phyloP scores from a whole-genome alignment of 306 rosid genomes.

The Lotus japonicus region DNA sequence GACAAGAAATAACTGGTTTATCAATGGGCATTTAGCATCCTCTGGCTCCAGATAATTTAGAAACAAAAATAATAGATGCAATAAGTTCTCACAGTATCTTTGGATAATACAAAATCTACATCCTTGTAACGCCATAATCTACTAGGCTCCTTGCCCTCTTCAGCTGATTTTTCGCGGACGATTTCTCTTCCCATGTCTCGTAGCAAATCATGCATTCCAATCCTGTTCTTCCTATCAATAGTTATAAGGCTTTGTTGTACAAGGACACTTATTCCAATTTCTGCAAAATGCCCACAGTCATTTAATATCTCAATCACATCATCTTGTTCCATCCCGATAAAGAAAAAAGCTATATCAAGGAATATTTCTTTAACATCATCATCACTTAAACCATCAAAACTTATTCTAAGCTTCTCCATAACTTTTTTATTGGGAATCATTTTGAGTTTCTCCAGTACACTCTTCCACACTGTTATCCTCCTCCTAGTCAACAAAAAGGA shows the following conservation, averaged over 20 bases:
- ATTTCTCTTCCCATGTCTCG: conserved; percentile 27
- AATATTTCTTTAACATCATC: not conserved
- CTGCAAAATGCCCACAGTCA: not conserved
- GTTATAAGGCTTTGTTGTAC: not conserved
- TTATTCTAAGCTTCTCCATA: not conserved
- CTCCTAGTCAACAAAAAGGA: not conserved
- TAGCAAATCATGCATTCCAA: conserved; percentile 15
- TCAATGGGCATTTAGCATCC: too few relatives aligned
- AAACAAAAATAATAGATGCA: too few relatives aligned
- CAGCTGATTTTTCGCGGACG: not conserved
- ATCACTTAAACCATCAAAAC: conserved; percentile 3
- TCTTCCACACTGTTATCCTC: not conserved
- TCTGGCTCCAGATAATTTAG: too few relatives aligned
- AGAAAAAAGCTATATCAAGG: conserved; percentile 23
- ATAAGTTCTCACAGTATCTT: too few relatives aligned
- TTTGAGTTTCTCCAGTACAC: not conserved
- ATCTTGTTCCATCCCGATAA: not conserved
- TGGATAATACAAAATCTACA: not conserved
- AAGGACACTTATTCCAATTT: not conserved
- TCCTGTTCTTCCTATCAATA: not conserved
- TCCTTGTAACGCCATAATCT: conserved; percentile 1
- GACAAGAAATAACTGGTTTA: too few relatives aligned
- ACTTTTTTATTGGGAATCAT: not conserved
- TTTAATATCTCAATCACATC: not conserved
- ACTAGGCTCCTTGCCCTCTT: not conserved